Percentiles rank a stretch among this genome's conserved stretches.
Conservation (phyloP, 768 basidiomycete species). For the Podaxis sp. region DNA sequence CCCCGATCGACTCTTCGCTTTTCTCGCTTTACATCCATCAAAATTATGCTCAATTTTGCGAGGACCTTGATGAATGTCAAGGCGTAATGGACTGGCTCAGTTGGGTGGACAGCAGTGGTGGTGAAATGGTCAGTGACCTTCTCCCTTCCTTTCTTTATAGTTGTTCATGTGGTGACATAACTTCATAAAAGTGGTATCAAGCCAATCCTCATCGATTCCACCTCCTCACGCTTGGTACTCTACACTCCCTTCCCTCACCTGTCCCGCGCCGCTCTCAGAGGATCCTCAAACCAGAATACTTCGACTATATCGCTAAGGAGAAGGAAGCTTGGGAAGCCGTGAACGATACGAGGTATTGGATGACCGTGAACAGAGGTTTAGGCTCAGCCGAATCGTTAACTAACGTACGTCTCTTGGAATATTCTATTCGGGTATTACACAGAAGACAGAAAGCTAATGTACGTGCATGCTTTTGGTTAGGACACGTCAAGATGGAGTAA, state of each 20-base stretch:
- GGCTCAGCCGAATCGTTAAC: constrained; percentile 16
- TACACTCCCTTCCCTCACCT: constrained; percentile 87
- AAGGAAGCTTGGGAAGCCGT: constrained; percentile 62
- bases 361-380: constrained; percentile 32
- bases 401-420: background rate
- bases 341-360: constrained; percentile 57
- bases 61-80: constrained; percentile 70
- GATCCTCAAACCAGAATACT: constrained; percentile 85
- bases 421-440: background rate
- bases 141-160: background rate
- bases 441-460: background rate
- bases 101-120: constrained; percentile 68
- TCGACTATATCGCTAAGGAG: constrained; percentile 56
- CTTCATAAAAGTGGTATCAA: constrained; percentile 53
- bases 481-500: constrained; percentile 40
- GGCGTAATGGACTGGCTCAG: constrained; percentile 74
- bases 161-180: background rate
- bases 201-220: constrained; percentile 87
- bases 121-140: constrained; percentile 49
- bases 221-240: constrained; percentile 71
- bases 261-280: constrained; percentile 79
- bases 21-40: constrained; percentile 92
- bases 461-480: background rate
- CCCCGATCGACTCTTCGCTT: constrained; percentile 88
- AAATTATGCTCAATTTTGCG: constrained; percentile 86